Evolutionary conservation across 177 flowering plant species (phyloP).

Genomic region (Vitis hybrid): DNA sequence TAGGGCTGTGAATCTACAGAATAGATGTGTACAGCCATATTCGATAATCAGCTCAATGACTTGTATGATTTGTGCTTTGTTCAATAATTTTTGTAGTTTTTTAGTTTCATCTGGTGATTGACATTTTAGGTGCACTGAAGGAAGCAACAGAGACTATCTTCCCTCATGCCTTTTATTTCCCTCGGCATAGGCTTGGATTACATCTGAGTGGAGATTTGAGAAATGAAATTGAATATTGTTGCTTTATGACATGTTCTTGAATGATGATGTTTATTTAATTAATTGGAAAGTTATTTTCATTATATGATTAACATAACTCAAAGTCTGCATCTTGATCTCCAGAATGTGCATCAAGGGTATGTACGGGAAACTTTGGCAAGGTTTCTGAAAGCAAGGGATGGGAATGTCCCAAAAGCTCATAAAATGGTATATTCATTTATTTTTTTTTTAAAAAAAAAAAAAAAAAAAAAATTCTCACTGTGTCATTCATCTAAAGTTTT

Average conservation of each 20-base stretch:
- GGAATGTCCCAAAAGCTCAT: constrained; percentile 67
- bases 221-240: too few species aligned
- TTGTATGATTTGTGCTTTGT: not conserved
- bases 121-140: not conserved
- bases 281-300: not conserved
- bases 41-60: not conserved
- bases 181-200: too few species aligned
- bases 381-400: constrained; percentile 65
- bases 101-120: not conserved
- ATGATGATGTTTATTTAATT: too few species aligned
- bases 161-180: too few species aligned
- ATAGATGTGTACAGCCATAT: not conserved
- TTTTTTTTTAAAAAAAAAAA: not conserved
- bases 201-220: too few species aligned
- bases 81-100: not conserved
- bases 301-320: not conserved
- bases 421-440: constrained; percentile 58
- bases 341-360: constrained; percentile 67
- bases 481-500: not conserved
- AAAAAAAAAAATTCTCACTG: not conserved
- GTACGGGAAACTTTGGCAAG: constrained; percentile 41
- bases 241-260: too few species aligned
- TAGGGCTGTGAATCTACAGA: not conserved
- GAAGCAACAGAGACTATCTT: too few species aligned
- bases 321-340: constrained; percentile 15